phyloP scores from a whole-genome alignment of 1,284 basidiomycete genomes.

The Phylloboletellus chloephorus region DNA sequence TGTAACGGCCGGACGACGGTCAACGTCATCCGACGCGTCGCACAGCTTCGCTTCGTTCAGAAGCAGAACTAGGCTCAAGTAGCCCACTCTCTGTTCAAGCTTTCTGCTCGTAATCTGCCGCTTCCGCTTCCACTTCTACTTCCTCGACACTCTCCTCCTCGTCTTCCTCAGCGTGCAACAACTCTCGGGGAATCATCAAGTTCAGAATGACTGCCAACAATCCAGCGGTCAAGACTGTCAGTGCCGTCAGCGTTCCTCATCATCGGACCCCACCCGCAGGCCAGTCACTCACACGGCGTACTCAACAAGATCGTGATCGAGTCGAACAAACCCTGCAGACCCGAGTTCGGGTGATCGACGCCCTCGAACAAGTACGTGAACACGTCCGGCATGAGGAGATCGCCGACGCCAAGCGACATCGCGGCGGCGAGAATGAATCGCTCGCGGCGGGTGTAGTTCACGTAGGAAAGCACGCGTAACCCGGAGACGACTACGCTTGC shows the following conservation, averaged over 20 bases:
- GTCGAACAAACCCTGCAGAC: slow-evolving; percentile 66
- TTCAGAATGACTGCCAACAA: slow-evolving; percentile 65
- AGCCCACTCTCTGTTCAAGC: too few species aligned
- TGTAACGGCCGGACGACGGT: too few species aligned
- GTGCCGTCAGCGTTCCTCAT: slow-evolving; percentile 15
- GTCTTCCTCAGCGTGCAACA: slow-evolving; percentile 10
- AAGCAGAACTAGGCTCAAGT: too few species aligned
- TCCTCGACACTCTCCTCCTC: slow-evolving; percentile 31
- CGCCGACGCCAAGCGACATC: slow-evolving; percentile 68
- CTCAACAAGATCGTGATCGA: slow-evolving; percentile 75
- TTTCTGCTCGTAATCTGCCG: slow-evolving; percentile 3
- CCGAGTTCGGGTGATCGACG: slow-evolving; percentile 51
- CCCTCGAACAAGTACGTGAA: slow-evolving; percentile 68
- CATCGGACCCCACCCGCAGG: not conserved
- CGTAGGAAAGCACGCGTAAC: slow-evolving; percentile 64
- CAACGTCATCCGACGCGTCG: too few species aligned
- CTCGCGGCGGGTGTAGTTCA: slow-evolving; percentile 64
- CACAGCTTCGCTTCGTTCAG: too few species aligned
- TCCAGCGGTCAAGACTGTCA: slow-evolving; percentile 57
- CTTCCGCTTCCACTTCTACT: slow-evolving; percentile 17
- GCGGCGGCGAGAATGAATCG: slow-evolving; percentile 74
- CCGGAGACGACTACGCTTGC: slow-evolving; percentile 65
- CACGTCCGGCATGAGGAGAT: slow-evolving; percentile 55
- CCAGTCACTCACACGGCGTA: slow-evolving; percentile 61
- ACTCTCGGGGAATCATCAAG: slow-evolving; percentile 54